Conservation (phyloP, 768 basidiomycete genomes). For the Trametes meyenii region DNA sequence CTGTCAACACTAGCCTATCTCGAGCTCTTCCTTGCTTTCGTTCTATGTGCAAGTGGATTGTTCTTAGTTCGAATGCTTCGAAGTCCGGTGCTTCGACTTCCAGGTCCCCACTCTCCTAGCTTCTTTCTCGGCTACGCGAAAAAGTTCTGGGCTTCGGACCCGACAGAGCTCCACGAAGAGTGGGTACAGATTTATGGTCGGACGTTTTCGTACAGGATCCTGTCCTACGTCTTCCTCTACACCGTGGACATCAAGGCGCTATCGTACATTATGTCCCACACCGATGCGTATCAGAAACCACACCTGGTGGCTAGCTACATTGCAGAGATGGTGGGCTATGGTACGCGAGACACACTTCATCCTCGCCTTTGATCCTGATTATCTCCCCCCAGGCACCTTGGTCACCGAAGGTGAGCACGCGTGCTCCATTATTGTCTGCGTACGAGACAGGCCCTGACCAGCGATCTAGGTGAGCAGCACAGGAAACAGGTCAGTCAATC, state of each 20-base stretch:
- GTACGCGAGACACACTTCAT: conserved; percentile 24
- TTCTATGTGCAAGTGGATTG: too few relatives aligned
- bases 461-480: conserved; percentile 35
- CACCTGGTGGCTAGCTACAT: conserved; percentile 41
- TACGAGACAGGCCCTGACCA: not conserved
- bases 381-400: conserved; percentile 45
- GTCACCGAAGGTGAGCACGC: conserved; percentile 41
- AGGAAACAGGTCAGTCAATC: conserved; percentile 44
- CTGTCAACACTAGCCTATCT: too few relatives aligned
- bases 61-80: not conserved
- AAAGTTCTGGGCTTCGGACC: conserved; percentile 5
- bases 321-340: conserved; percentile 45
- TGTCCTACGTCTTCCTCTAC: conserved; percentile 8
- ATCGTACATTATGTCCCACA: conserved; percentile 62
- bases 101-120: not conserved
- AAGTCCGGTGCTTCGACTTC: not conserved
- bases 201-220: conserved; percentile 2
- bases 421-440: not conserved
- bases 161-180: conserved; percentile 10
- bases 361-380: not conserved
- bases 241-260: conserved; percentile 61
- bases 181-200: conserved; percentile 1
- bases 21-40: too few relatives aligned
- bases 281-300: conserved; percentile 60
- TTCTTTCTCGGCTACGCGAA: conserved; percentile 2